Conservation (phyloP, 352 stramenopile genomes). For the Phytophthora syringae region DNA sequence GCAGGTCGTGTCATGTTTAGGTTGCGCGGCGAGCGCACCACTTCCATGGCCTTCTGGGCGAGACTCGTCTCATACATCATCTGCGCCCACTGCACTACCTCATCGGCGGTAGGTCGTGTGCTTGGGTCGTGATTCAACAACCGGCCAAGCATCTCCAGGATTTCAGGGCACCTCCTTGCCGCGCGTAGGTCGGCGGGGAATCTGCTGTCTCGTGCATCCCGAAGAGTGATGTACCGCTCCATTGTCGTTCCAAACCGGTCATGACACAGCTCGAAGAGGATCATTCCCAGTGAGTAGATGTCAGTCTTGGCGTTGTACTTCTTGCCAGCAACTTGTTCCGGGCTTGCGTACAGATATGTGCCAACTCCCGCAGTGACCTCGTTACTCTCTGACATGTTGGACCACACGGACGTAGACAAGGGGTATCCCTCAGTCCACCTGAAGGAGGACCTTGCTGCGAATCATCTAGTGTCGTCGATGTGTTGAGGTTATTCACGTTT, state of each 20-base stretch:
- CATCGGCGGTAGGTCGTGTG: conserved; percentile 59
- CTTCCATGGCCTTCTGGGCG: conserved; percentile 58
- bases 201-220: conserved; percentile 72
- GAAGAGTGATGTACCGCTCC: conserved; percentile 88
- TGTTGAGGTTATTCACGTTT: conserved; percentile 80
- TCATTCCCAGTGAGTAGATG: conserved; percentile 92
- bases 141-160: conserved; percentile 72
- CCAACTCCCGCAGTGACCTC: conserved; percentile 90
- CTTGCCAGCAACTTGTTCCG: conserved; percentile 89
- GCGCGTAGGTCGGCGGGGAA: conserved; percentile 63
- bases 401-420: conserved; percentile 67
- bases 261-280: conserved; percentile 92
- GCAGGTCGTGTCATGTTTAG: conserved; percentile 31
- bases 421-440: conserved; percentile 33
- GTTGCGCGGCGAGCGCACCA: conserved; percentile 56
- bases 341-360: conserved; percentile 91
- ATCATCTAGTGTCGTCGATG: conserved; percentile 45
- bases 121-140: conserved; percentile 63
- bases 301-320: conserved; percentile 94
- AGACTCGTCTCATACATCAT: conserved; percentile 74
- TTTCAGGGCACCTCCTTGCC: conserved; percentile 61
- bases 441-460: conserved; percentile 30
- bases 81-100: conserved; percentile 83
- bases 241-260: conserved; percentile 90
- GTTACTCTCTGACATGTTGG: conserved; percentile 76